A percentile compares a stretch with the other conserved stretches of the same genome.
phyloP scores from a whole-genome alignment of 23 red algal species.

The Gracilaria domingensis region DNA sequence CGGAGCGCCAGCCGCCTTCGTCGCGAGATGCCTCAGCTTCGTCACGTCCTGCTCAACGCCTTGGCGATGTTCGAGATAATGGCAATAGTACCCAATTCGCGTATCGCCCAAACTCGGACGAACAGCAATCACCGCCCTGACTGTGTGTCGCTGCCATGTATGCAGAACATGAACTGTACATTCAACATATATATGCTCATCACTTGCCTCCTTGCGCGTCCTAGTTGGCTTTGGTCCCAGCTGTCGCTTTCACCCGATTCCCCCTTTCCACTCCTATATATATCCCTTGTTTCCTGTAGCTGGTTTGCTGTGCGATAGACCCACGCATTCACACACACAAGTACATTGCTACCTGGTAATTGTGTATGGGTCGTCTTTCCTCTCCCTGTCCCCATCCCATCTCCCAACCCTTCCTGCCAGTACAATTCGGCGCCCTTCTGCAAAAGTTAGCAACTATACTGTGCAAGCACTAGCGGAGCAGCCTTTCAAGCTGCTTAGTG shows the following conservation, averaged over 20 bases:
- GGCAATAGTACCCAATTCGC: slow-evolving; percentile 19
- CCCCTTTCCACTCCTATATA: not conserved
- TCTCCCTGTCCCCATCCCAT: not conserved
- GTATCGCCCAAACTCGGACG: not conserved
- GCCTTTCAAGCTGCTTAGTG: not conserved
- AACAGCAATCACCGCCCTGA: not conserved
- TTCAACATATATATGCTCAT: not conserved
- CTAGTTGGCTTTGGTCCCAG: not conserved
- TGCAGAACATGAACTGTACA: not conserved
- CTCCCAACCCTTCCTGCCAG: not conserved
- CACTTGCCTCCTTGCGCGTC: not conserved
- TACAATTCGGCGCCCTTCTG: not conserved
- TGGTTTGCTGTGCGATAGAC: not conserved
- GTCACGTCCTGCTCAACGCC: not conserved
- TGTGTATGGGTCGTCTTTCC: not conserved
- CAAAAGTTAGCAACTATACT: not conserved
- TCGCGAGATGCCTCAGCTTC: not conserved
- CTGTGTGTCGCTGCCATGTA: not conserved
- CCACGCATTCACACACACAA: not conserved
- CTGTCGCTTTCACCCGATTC: not conserved
- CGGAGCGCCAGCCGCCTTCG: not conserved
- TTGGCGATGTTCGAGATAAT: slow-evolving; percentile 25
- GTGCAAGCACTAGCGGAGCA: not conserved
- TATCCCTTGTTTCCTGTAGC: not conserved
- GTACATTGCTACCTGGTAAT: not conserved